Base-by-base conservation (phyloP, 2,329 filamentous ascomycete genomes). In the Neocatenulostroma microsporum region DNA sequence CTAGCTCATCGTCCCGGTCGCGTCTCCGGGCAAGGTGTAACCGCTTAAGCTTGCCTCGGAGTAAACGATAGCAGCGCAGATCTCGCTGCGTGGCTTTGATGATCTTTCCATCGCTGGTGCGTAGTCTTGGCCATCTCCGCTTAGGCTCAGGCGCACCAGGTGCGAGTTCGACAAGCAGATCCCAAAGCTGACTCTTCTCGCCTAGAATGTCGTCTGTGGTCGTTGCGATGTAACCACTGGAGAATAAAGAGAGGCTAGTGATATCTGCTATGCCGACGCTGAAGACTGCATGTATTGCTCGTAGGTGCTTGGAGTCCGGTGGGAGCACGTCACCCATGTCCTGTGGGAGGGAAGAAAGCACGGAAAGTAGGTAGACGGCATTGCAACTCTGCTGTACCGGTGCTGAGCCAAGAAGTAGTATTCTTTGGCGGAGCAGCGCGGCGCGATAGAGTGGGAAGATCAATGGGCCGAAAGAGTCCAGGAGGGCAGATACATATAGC, bases 261-360 rank as follows among this genome's bases (percentile, higher is more conserved):
- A 98, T 94, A 55, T 98, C 91, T 58, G 94, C 84, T 12, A 98
- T 80, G 33, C 91, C 91, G 41, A 98, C 75, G 35, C 82, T 87
- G 65, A 96, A 98, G n/a, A n/a, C n/a, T n/a, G n/a, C n/a, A n/a
- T n/a, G n/a, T n/a, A n/a, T n/a, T n/a, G n/a, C n/a, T n/a, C n/a
- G n/a, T n/a, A 98, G 72, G 0, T 89, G 83, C 23, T 80, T 76
- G 20, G 91, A 71, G 3, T 49, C 42, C 2, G 47, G 26, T 14
- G 80, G 75, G n/a, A 94, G 68, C 11, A 81, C 64, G 34, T 87
- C 78, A 39, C 74, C 70, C 28, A 87, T 73, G 20, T 82, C 78
- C 24, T 80, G 71, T 19, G 91, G 87, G 28, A 96, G 81, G 49
- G 87, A 94, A 29, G 88, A 87, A 21, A 98, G 70, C 36, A 96